Evolutionary conservation across 306 rosid genomes (phyloP), one percentile per base, ranked within the genome.

Genomic region (Myrica gale): DNA sequence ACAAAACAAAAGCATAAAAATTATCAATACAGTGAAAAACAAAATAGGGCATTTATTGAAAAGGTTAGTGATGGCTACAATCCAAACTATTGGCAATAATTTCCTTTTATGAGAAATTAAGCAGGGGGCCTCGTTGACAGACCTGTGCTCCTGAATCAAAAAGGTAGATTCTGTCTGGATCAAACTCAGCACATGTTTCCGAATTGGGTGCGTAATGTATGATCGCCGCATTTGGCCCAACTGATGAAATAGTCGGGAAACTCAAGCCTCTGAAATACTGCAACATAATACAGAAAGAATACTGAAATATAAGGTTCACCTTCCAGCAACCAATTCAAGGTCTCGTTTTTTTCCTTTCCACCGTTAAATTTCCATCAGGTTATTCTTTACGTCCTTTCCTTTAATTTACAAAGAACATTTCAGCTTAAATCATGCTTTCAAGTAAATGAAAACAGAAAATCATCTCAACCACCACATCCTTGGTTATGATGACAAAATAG

Each of bases 101-200:
- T 42, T 39, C 37, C 17, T 17, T 42, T 66, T 37, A 17, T 1
- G 42, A 41, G 26, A 65, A 62, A 62, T 20, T 39, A 62, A 6
- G 45, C n/a, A 55, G 4, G 17, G 74, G 37, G 37, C 37, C 37
- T 66, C 72, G 50, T 56, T 63, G 72, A 77, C 84, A 66, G 56
- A 92, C 99, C 98, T 96, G 99, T 70, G 98, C 99, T 80, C 99
- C 99, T n/a, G 99, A 96, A 79, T 96, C 99, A 73, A 80, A 89
- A 69, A 96, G 98, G 89, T 96, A 96, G 68, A 96, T 92, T 79
- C 81, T 87, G 76, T 96, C 89, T 1, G 99, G 99, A 81, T 96
- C 91, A 19, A 96, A 76, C 84, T 92, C 99, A 0, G 98, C 93
- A 67, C 99, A 96, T 77, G 96, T 86, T 74, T 88, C 98, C 76